Percentiles rank a stretch among this genome's conserved stretches.
These are phyloP conservation scores for Chytriomyces sp. DNA, from an alignment of 192 early-diverging fungal species.

Conservation along the genomic window DNA sequence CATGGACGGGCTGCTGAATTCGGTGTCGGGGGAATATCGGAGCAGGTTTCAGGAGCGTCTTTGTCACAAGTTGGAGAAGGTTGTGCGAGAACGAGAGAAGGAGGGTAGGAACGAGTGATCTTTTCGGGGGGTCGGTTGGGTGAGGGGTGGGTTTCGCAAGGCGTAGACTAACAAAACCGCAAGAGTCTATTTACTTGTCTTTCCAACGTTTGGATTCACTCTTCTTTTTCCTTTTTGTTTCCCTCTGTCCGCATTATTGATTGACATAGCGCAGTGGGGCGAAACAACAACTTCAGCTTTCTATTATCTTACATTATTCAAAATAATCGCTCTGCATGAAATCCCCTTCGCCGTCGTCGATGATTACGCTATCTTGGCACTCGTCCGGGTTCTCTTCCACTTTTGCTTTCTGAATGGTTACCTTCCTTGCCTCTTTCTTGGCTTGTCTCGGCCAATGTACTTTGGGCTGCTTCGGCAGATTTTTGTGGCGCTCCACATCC, in stretches of 20 bases:
- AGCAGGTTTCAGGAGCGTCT: conserved; percentile 25
- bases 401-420: too few species aligned
- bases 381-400: too few species aligned
- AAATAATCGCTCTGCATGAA: too few species aligned
- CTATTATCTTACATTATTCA: too few species aligned
- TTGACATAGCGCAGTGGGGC: too few species aligned
- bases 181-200: background rate
- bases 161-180: background rate
- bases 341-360: too few species aligned
- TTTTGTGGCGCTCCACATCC: background rate
- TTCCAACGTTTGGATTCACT: background rate
- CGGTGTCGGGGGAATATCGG: conserved; percentile 35
- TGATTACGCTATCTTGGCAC: too few species aligned
- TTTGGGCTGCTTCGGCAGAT: background rate
- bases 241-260: too few species aligned
- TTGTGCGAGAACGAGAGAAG: conserved; percentile 16
- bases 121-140: background rate
- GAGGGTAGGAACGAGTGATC: background rate
- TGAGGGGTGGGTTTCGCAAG: background rate
- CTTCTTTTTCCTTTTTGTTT: background rate
- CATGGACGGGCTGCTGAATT: conserved; percentile 35
- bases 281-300: too few species aligned
- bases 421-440: too few species aligned
- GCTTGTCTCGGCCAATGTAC: too few species aligned
- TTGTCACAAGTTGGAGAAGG: conserved; percentile 25